Evolutionary conservation across 1,284 basidiomycete species (phyloP), one percentile per base, ranked within the genome.

Genomic region (Gymnopus androsaceus): DNA sequence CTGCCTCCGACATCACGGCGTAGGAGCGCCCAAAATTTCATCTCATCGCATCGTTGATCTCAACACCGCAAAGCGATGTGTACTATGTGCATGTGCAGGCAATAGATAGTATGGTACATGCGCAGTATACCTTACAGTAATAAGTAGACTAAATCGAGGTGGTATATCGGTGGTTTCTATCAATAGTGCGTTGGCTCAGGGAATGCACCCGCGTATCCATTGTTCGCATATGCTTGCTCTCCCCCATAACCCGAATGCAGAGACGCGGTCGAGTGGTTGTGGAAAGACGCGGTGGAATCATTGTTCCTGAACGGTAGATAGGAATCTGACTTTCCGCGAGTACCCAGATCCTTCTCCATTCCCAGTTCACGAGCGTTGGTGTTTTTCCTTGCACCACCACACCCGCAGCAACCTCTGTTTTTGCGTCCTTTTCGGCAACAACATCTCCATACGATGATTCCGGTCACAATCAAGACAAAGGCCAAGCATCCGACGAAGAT

Each of bases 401-500:
- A 48, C 36, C 48, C n/a, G 50, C 38, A 42, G 51, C 51, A 54
- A n/a, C 51, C 51, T 41, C 38, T 59, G 36, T 46, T 44, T 19
- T 51, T 57, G n/a, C 55, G 56, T 49, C 64, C 57, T 53, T 69
- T 72, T 47, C 76, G 73, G 64, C 81, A 81, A 69, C 88, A 90
- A 69, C 84, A 89, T 51, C 78, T 76, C 83, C 85, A 88, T 38
- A 87, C 62, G 62, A 80, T 78, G 57, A 79, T 73, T 14, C 79
- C 79, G 47, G 80, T 60, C 42, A 82, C 61, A 51, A 82, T 62
- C 28, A 80, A 45, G 19, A 87, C 69, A 58, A 83, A 73, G 3
- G 75, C 68, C 36, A 90, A 72, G 62, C 83, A 85, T 34, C 87
- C 88, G 25, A 78, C 62, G 58, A 90, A 76, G 65, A 90, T 90